phyloP scores from a whole-genome alignment of 202 grass and related monocot species.

The Musa balbisiana region DNA sequence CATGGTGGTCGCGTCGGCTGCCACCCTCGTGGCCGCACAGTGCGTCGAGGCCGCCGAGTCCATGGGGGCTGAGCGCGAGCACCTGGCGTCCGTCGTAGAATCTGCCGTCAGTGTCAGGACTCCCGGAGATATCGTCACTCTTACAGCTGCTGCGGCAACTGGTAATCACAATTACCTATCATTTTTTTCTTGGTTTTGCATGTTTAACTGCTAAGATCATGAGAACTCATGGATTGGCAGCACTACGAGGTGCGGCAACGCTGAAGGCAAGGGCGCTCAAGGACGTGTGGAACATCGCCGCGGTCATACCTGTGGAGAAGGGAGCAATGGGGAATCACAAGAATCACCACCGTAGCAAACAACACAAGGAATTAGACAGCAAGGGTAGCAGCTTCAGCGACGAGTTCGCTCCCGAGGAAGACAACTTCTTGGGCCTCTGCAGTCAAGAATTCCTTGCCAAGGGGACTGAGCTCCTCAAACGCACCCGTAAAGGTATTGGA shows the following conservation, averaged over 20 bases:
- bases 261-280: slow-evolving; percentile 70
- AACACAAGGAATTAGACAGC: slow-evolving; percentile 47
- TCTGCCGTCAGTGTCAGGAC: slow-evolving; percentile 71
- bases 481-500: slow-evolving; percentile 75
- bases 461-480: slow-evolving; percentile 90
- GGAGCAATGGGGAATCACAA: slow-evolving; percentile 30
- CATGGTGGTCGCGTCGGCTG: slow-evolving; percentile 71
- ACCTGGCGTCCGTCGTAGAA: slow-evolving; percentile 50
- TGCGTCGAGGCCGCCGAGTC: slow-evolving; percentile 81
- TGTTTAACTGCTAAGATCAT: not conserved
- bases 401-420: slow-evolving; percentile 46
- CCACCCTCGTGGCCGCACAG: slow-evolving; percentile 84
- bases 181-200: not conserved
- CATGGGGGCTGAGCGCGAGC: slow-evolving; percentile 69
- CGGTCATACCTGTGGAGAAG: slow-evolving; percentile 94
- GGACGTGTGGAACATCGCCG: slow-evolving; percentile 75
- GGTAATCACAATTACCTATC: slow-evolving; percentile 25
- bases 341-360: slow-evolving; percentile 22
- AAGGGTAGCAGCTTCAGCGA: slow-evolving; percentile 64
- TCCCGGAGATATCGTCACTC: slow-evolving; percentile 63
- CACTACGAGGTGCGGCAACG: slow-evolving; percentile 64
- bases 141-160: slow-evolving; percentile 91
- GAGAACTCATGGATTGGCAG: slow-evolving; percentile 8
- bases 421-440: slow-evolving; percentile 68
- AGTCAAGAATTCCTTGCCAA: slow-evolving; percentile 75